A percentile compares a stretch with the other conserved stretches of the same genome.
Evolutionary conservation across 1,284 basidiomycete genomes (phyloP).

Genomic region (Malassezia pachydermatis): DNA sequence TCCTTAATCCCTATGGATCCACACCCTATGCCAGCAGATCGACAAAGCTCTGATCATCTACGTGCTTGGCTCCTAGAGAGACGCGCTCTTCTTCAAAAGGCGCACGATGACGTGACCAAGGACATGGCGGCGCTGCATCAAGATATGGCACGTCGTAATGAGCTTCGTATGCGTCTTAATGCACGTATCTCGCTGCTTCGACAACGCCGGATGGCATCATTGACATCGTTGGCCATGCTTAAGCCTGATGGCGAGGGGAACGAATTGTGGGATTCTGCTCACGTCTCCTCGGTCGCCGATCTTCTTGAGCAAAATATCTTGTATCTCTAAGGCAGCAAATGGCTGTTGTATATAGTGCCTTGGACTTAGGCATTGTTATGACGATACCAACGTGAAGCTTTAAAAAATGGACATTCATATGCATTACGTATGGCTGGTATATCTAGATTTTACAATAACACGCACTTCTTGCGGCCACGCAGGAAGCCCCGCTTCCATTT

Average conservation of each 20-base stretch:
- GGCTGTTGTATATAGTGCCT: too few species aligned
- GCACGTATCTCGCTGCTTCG: background rate
- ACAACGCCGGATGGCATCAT: background rate
- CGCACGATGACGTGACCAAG: slow-evolving; percentile 3
- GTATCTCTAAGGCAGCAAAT: slow-evolving; percentile 9
- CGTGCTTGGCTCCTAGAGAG: slow-evolving; percentile 13
- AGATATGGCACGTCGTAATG: background rate
- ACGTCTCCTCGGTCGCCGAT: slow-evolving; percentile 5
- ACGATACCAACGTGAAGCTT: too few species aligned
- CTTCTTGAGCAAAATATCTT: slow-evolving; percentile 13
- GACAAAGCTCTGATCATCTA: background rate
- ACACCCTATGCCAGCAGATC: background rate
- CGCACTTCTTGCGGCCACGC: slow-evolving; percentile 5
- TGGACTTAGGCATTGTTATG: too few species aligned
- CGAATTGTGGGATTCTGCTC: background rate
- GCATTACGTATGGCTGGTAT: too few species aligned
- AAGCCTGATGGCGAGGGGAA: background rate
- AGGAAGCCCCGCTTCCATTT: slow-evolving; percentile 1
- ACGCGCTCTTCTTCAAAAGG: slow-evolving; percentile 10
- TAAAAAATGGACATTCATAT: too few species aligned
- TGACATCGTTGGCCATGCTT: background rate
- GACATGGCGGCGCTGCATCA: slow-evolving; percentile 3
- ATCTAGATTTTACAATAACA: slow-evolving; percentile 1
- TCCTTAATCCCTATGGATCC: slow-evolving; percentile 6
- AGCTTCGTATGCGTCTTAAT: background rate